These are phyloP conservation scores for Cymbopogon flexuosus DNA, from an alignment of 202 grass and related monocot species.

Conservation along the genomic window DNA sequence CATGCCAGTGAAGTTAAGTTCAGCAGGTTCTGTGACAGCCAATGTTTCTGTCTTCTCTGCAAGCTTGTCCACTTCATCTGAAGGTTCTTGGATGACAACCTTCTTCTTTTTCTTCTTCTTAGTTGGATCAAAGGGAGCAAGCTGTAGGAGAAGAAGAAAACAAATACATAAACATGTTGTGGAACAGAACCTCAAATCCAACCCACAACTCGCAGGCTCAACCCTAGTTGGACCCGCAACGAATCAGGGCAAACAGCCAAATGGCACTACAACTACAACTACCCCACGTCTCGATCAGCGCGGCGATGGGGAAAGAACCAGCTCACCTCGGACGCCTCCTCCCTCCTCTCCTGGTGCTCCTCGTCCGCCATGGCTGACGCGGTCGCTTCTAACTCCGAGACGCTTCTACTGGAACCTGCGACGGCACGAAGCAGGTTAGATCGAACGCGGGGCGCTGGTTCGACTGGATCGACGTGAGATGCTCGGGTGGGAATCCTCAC, in stretches of 20 bases:
- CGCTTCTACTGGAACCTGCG: conserved; percentile 6
- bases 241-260: neutral
- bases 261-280: neutral
- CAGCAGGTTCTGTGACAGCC: conserved; percentile 3
- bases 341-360: conserved; percentile 31
- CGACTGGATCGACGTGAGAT: neutral
- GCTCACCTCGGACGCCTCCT: conserved; percentile 31
- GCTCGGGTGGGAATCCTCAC: neutral
- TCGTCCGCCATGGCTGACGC: conserved; percentile 39
- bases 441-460: neutral
- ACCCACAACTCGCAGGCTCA: neutral
- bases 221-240: neutral
- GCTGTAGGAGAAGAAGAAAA: conserved; percentile 30
- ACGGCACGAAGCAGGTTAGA: neutral
- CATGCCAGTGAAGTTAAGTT: neutral
- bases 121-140: conserved; percentile 67
- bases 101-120: conserved; percentile 98
- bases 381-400: conserved; percentile 11
- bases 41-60: conserved; percentile 40
- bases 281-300: neutral
- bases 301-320: neutral
- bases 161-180: neutral
- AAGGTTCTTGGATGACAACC: conserved; percentile 55
- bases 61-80: conserved; percentile 33
- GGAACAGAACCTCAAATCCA: neutral